Base-by-base conservation (phyloP, 2,329 filamentous ascomycete species). In the Monosporascus sp. region DNA sequence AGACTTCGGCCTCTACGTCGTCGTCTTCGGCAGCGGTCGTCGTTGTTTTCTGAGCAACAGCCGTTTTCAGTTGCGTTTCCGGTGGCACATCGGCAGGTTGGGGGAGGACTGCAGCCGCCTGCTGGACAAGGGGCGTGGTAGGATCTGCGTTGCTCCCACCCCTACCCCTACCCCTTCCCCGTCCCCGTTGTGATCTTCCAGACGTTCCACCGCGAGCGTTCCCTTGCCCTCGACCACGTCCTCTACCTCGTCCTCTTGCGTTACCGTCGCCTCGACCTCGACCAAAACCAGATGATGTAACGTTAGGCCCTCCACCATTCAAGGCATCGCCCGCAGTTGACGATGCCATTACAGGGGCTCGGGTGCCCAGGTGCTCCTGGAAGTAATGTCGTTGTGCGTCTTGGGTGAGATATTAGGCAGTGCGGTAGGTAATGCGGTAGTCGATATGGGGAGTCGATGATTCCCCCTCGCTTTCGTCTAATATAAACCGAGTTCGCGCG, bases 1-100 rank as follows among this genome's bases (percentile, higher is more conserved):
- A 99, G 56, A 97, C 82, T 57, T 97, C 91, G 25, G 79, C 86
- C 52, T 91, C 88, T 31, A 76, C 75, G 24, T 79, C 81, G 27
- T 80, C 81, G 47, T 81, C 81, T 3, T 71, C 74, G 55, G 64
- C 56, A 8, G 62, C 59, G 50, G 62, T 56, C 9, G 50, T 31
- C 6, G 42, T 25, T 14, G 47, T 25, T 39, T 47, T 18, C 48
- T 42, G 45, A 54, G 31, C 42, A n/a, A 11, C 46, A 3, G 54
- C 44, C 15, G 54, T 52, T 46, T 51, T 57, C 27, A 52, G 47
- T 9, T 46, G 51, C 5, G 58, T 47, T 22, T 51, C 51, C 17
- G 50, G 45, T 27, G 25, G 24, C 7, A 51, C 39, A 22, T 52
- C 57, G 9, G 51, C 44, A 6, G 48, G 41, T 17, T 52, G 52